These are phyloP conservation scores for Pythium dissimile DNA, from an alignment of 352 stramenopile species.

Conservation along the genomic window DNA sequence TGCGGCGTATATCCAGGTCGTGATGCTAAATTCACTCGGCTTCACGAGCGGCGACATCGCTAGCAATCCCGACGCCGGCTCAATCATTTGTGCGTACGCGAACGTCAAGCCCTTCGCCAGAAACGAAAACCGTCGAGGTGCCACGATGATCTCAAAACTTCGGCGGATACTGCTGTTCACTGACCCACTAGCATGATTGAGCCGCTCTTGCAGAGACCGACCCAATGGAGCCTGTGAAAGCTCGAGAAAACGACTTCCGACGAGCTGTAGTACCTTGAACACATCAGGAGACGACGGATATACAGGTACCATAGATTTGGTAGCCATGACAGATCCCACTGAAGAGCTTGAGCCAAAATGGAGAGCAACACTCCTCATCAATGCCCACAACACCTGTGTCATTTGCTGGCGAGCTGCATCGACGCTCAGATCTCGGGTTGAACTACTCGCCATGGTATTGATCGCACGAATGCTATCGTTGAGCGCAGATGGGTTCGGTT, in stretches of 20 bases:
- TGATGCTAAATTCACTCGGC: constrained; percentile 84
- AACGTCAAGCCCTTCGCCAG: constrained; percentile 57
- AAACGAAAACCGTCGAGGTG: constrained; percentile 50
- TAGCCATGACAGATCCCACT: background rate
- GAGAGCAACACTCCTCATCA: constrained; percentile 1
- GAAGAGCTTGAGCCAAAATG: constrained; percentile 2
- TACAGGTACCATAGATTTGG: background rate
- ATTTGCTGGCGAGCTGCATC: background rate
- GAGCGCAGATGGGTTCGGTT: background rate
- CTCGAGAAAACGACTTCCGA: background rate
- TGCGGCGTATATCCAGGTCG: constrained; percentile 75
- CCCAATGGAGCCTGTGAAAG: background rate
- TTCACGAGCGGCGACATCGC: constrained; percentile 62
- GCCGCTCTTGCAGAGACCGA: background rate
- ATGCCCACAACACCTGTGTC: background rate
- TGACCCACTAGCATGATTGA: background rate
- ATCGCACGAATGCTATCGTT: constrained; percentile 17
- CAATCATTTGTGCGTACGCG: constrained; percentile 52
- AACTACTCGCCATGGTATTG: background rate
- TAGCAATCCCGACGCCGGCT: constrained; percentile 8
- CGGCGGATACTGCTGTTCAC: constrained; percentile 22
- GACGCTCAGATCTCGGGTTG: background rate
- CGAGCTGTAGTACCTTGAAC: background rate
- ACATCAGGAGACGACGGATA: constrained; percentile 5
- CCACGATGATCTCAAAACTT: constrained; percentile 74